Percentiles rank a stretch among this genome's conserved stretches.
These are phyloP conservation scores for Alliaria petiolata DNA, from an alignment of 345 rosid species.

Conservation along the genomic window DNA sequence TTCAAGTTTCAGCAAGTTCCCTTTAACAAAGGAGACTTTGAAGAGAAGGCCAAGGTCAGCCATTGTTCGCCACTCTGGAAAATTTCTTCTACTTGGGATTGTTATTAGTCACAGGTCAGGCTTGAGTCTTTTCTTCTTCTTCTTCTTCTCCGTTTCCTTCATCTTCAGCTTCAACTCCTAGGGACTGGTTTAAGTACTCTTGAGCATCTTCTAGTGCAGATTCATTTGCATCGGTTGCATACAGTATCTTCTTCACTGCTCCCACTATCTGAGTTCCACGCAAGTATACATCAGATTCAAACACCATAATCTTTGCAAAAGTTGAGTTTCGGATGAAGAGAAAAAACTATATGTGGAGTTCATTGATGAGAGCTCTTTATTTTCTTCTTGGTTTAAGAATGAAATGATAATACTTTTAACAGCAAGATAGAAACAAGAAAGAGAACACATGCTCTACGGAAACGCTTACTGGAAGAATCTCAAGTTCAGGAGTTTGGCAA, in stretches of 20 bases:
- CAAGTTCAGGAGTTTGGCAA: conserved; percentile 73
- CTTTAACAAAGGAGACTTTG: conserved; percentile 3
- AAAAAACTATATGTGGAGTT: background rate
- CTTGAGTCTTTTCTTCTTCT: background rate
- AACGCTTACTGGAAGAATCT: conserved; percentile 52
- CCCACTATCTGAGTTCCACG: conserved; percentile 54
- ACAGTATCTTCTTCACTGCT: conserved; percentile 83
- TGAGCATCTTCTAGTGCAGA: conserved; percentile 80
- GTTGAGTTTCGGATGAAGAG: background rate
- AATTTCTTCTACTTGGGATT: conserved; percentile 10
- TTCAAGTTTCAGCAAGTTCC: conserved; percentile 6
- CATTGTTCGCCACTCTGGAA: background rate
- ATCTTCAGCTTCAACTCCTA: conserved; percentile 32
- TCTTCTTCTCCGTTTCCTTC: background rate
- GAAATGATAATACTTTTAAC: background rate
- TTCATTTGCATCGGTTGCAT: conserved; percentile 73
- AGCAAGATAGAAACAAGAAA: background rate
- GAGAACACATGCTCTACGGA: background rate
- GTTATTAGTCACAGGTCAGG: conserved; percentile 11
- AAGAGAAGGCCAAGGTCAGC: conserved; percentile 19
- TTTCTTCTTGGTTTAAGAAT: background rate
- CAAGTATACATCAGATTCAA: background rate
- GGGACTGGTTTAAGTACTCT: conserved; percentile 45
- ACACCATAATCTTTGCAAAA: background rate
- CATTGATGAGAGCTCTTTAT: background rate